Evolutionary conservation across 2,329 filamentous ascomycete species (phyloP).

Genomic region (Colletotrichum sublineola): DNA sequence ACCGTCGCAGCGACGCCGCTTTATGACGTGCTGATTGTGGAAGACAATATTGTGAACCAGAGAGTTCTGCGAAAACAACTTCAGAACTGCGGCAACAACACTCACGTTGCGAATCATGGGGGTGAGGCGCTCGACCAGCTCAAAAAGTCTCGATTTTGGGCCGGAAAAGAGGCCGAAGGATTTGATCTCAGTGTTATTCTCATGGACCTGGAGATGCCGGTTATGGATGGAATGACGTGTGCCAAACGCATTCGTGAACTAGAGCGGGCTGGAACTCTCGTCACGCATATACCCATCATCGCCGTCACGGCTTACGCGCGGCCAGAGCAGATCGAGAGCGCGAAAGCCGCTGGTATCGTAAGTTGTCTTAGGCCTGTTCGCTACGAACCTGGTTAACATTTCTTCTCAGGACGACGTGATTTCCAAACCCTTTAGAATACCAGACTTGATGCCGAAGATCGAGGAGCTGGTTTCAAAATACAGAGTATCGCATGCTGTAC

Average conservation of each 20-base stretch:
- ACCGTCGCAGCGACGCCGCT: neutral
- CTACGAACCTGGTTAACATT: constrained; percentile 7
- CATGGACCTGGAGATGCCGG: constrained; percentile 88
- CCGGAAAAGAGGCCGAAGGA: constrained; percentile 59
- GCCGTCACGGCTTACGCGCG: constrained; percentile 87
- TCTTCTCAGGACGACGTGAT: constrained; percentile 75
- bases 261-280: constrained; percentile 72
- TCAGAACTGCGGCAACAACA: constrained; percentile 70
- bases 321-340: constrained; percentile 78
- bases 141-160: constrained; percentile 69
- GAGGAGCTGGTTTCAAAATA: constrained; percentile 65
- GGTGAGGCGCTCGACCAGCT: constrained; percentile 72
- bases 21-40: constrained; percentile 72
- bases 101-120: constrained; percentile 74
- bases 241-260: constrained; percentile 77
- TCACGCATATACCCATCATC: constrained; percentile 79
- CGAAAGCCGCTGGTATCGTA: constrained; percentile 80
- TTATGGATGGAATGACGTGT: constrained; percentile 85
- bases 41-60: constrained; percentile 78
- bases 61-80: constrained; percentile 73
- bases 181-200: constrained; percentile 75
- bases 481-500: constrained; percentile 49
- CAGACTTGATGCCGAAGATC: constrained; percentile 78
- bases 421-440: constrained; percentile 83
- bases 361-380: constrained; percentile 50